Conservation (phyloP, 108 stramenopile genomes). For the Craspedostauros australis region DNA sequence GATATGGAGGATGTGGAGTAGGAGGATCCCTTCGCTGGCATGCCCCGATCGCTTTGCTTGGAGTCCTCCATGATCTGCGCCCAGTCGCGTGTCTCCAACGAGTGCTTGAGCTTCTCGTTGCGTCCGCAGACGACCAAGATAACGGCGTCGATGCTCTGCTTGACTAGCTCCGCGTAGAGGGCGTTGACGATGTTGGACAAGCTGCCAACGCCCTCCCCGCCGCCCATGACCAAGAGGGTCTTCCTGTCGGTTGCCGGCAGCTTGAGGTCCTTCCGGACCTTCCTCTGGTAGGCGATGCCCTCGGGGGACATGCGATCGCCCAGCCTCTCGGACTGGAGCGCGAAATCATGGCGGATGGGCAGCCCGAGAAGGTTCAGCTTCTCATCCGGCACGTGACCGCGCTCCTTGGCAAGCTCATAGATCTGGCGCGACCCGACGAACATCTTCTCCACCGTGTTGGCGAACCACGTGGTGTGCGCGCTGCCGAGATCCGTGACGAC, state of each 20-base stretch:
- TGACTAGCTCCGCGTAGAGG: conserved; percentile 59
- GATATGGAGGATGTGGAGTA: too few species aligned
- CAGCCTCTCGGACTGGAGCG: conserved; percentile 54
- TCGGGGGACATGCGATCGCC: conserved; percentile 58
- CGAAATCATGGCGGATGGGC: conserved; percentile 91
- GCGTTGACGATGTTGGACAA: conserved; percentile 80
- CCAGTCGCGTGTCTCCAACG: conserved; percentile 74
- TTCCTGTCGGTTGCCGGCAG: conserved; percentile 43
- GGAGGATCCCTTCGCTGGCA: too few species aligned
- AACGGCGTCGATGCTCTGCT: conserved; percentile 59
- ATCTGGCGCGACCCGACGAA: conserved; percentile 86
- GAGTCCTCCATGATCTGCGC: too few species aligned
- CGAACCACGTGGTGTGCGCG: conserved; percentile 94
- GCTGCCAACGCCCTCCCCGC: conserved; percentile 94
- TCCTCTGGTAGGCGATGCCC: conserved; percentile 49
- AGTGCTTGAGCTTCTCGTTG: conserved; percentile 48
- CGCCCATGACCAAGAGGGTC: conserved; percentile 69
- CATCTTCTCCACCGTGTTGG: conserved; percentile 81
- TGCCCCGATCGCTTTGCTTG: too few species aligned
- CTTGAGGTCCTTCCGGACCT: conserved; percentile 35
- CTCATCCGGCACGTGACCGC: conserved; percentile 73
- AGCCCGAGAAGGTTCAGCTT: conserved; percentile 87
- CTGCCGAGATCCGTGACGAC: conserved; percentile 95
- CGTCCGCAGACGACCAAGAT: conserved; percentile 95
- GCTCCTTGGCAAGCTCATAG: conserved; percentile 52